A percentile compares a stretch with the other conserved stretches of the same genome.
Conservation (phyloP, 2,329 filamentous ascomycete species). For the Metarhizium rileyi region DNA sequence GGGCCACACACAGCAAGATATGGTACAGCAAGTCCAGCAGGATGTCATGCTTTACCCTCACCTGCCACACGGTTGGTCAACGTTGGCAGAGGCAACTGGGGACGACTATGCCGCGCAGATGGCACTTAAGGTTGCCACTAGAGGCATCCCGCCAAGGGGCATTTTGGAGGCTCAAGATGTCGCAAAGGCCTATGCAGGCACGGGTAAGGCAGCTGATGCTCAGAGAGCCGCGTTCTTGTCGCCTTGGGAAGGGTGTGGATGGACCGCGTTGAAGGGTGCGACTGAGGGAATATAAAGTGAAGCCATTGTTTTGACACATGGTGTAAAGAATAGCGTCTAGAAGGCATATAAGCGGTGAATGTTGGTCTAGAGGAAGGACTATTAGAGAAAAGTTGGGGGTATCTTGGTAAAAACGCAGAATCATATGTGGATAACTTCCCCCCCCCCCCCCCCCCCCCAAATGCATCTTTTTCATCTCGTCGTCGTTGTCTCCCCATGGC, state of each 20-base stretch:
- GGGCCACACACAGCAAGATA: constrained; percentile 36
- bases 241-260: constrained; percentile 63
- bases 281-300: constrained; percentile 14
- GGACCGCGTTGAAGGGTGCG: constrained; percentile 43
- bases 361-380: neutral
- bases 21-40: constrained; percentile 56
- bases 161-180: constrained; percentile 59
- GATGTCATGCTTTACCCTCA: constrained; percentile 75
- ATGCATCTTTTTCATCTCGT: neutral
- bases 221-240: constrained; percentile 70
- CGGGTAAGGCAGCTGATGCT: constrained; percentile 60
- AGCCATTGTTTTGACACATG: neutral
- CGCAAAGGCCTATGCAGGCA: constrained; percentile 63
- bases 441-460: no score
- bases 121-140: constrained; percentile 69
- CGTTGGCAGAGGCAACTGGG: constrained; percentile 53
- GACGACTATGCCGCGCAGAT: constrained; percentile 56
- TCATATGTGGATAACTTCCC: no score
- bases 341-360: neutral
- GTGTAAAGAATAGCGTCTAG: neutral
- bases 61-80: constrained; percentile 71
- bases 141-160: constrained; percentile 64
- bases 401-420: neutral
- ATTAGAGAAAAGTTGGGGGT: neutral
- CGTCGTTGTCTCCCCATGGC: neutral